Percentiles rank a stretch among this genome's conserved stretches.
Conservation (phyloP, 257 asterid genomes). For the Cordia subcordata region DNA sequence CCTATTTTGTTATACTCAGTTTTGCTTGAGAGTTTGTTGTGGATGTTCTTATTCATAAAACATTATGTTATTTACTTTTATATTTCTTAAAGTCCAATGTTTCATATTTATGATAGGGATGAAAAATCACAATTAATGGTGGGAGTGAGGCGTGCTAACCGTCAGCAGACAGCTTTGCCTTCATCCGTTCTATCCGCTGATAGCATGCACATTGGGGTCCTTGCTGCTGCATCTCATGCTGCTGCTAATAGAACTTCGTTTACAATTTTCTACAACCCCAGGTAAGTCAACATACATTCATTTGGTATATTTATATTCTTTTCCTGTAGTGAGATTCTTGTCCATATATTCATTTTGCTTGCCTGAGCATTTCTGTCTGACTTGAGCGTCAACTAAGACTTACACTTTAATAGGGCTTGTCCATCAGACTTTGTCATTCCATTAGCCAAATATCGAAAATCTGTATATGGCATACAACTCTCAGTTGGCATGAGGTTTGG, state of each 20-base stretch:
- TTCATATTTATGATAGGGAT: constrained; percentile 36
- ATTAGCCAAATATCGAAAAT: constrained; percentile 60
- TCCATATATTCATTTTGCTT: not conserved
- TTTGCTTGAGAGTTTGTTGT: too few species aligned
- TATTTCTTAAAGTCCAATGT: not conserved
- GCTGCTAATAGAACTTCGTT: constrained; percentile 80
- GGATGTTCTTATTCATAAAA: too few species aligned
- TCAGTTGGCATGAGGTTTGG: constrained; percentile 92
- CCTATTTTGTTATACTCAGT: too few species aligned
- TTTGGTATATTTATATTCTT: not conserved
- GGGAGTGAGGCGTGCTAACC: constrained; percentile 89
- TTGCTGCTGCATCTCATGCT: constrained; percentile 99
- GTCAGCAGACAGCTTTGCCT: constrained; percentile 78
- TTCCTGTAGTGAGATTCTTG: too few species aligned
- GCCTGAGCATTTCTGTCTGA: not conserved
- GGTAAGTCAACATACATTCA: constrained; percentile 27
- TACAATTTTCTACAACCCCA: constrained; percentile 89
- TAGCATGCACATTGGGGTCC: constrained; percentile 99
- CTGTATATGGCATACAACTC: constrained; percentile 68
- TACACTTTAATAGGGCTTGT: constrained; percentile 59
- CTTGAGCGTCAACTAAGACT: not conserved
- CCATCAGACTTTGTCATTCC: constrained; percentile 94
- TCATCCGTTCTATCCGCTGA: constrained; percentile 97
- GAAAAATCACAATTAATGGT: constrained; percentile 81
- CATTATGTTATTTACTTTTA: too few species aligned